Conservation (phyloP, 2,329 filamentous ascomycete genomes). For the Furcasterigmium furcatum region DNA sequence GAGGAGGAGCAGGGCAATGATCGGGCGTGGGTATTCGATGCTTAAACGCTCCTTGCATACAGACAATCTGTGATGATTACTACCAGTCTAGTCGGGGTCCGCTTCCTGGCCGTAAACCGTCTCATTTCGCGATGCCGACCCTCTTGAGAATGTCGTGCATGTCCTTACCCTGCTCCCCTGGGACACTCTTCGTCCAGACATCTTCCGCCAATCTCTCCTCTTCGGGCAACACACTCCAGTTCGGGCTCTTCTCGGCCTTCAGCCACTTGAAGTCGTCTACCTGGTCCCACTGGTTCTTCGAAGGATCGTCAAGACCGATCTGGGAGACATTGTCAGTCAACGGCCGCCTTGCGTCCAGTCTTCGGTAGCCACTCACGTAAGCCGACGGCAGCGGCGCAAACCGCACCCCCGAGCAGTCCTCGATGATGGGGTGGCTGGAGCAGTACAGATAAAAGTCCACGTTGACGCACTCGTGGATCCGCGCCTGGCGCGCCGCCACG, state of each 20-base stretch:
- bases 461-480: constrained; percentile 83
- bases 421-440: constrained; percentile 85
- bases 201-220: constrained; percentile 55
- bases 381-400: constrained; percentile 72
- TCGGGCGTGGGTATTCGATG: no score
- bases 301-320: constrained; percentile 20
- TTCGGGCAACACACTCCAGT: constrained; percentile 72
- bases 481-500: constrained; percentile 79
- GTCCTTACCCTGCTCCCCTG: constrained; percentile 58
- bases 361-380: constrained; percentile 61
- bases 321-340: constrained; percentile 16
- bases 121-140: constrained; percentile 33
- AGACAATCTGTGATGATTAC: no score
- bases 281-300: constrained; percentile 76
- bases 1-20: no score
- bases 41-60: no score
- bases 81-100: no score
- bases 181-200: constrained; percentile 68
- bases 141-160: constrained; percentile 63
- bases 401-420: constrained; percentile 74
- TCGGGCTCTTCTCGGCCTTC: constrained; percentile 79
- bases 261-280: constrained; percentile 99
- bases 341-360: not conserved
- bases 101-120: no score
- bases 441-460: constrained; percentile 84